Evolutionary conservation across 2,329 filamentous ascomycete genomes (phyloP).

Genomic region (Stemphylium lycopersici): DNA sequence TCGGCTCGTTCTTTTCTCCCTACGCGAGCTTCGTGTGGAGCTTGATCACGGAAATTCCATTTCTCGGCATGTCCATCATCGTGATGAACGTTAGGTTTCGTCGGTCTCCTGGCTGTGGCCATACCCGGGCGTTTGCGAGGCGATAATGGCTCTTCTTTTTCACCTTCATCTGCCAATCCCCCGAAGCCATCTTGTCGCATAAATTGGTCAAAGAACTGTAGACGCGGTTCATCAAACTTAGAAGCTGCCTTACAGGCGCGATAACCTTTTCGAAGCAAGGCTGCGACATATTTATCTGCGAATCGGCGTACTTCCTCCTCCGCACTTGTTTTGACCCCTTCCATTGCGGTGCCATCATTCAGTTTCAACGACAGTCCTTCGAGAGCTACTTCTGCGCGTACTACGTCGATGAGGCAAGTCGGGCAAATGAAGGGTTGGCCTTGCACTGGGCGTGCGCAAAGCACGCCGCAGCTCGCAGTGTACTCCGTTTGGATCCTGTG

Average conservation of each 20-base stretch:
- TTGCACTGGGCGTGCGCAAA: slow-evolving; percentile 3
- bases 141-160: background rate
- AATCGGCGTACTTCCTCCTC: slow-evolving; percentile 4
- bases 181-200: slow-evolving; percentile 15
- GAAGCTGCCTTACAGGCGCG: slow-evolving; percentile 7
- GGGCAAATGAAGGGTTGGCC: slow-evolving; percentile 12
- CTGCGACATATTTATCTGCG: slow-evolving; percentile 5
- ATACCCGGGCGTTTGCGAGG: slow-evolving; percentile 10
- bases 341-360: slow-evolving; percentile 3
- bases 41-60: slow-evolving; percentile 5
- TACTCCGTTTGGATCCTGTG: slow-evolving; percentile 16
- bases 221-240: slow-evolving; percentile 13
- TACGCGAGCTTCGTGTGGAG: background rate
- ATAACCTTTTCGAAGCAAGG: slow-evolving; percentile 5
- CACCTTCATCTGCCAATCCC: slow-evolving; percentile 1
- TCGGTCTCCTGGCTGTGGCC: background rate
- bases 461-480: slow-evolving; percentile 10
- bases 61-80: background rate
- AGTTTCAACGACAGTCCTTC: slow-evolving; percentile 8
- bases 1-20: background rate
- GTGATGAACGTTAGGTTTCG: background rate
- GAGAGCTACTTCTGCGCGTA: slow-evolving; percentile 14
- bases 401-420: slow-evolving; percentile 10
- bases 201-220: slow-evolving; percentile 17
- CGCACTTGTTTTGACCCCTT: background rate